Percentiles rank a stretch among this genome's conserved stretches.
phyloP scores from a whole-genome alignment of 2,329 filamentous ascomycete genomes.

The Dactylellina haptotyla region DNA sequence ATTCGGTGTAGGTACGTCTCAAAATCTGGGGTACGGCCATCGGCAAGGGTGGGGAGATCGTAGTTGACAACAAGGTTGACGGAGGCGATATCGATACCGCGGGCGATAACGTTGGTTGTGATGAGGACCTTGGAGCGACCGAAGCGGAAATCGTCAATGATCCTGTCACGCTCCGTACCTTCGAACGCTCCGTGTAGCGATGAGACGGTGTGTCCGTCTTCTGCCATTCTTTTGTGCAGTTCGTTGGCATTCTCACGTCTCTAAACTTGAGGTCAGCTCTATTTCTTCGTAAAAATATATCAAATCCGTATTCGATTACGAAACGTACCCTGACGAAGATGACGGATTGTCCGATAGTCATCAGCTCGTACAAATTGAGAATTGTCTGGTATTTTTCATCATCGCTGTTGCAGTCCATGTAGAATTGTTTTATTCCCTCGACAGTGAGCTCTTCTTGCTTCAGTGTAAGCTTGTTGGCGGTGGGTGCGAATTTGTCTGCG shows the following conservation, averaged over 20 bases:
- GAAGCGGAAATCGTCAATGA: slow-evolving; percentile 85
- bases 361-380: slow-evolving; percentile 91
- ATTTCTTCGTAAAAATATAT: background rate
- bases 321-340: slow-evolving; percentile 87
- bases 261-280: slow-evolving; percentile 62
- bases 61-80: slow-evolving; percentile 99
- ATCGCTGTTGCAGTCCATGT: slow-evolving; percentile 87
- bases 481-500: slow-evolving; percentile 83
- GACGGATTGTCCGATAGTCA: slow-evolving; percentile 96
- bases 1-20: slow-evolving; percentile 99
- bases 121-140: slow-evolving; percentile 95
- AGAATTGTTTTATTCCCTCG: slow-evolving; percentile 96
- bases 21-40: slow-evolving; percentile 79
- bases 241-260: slow-evolving; percentile 84
- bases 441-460: slow-evolving; percentile 92
- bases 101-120: slow-evolving; percentile 94
- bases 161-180: slow-evolving; percentile 79
- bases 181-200: slow-evolving; percentile 90
- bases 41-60: slow-evolving; percentile 74
- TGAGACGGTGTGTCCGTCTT: slow-evolving; percentile 89
- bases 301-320: background rate
- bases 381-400: slow-evolving; percentile 86
- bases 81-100: slow-evolving; percentile 89
- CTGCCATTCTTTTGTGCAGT: slow-evolving; percentile 85
- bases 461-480: slow-evolving; percentile 85